Evolutionary conservation across 495 filamentous ascomycete genomes (phyloP).

Genomic region (Penicillium roqueforti): DNA sequence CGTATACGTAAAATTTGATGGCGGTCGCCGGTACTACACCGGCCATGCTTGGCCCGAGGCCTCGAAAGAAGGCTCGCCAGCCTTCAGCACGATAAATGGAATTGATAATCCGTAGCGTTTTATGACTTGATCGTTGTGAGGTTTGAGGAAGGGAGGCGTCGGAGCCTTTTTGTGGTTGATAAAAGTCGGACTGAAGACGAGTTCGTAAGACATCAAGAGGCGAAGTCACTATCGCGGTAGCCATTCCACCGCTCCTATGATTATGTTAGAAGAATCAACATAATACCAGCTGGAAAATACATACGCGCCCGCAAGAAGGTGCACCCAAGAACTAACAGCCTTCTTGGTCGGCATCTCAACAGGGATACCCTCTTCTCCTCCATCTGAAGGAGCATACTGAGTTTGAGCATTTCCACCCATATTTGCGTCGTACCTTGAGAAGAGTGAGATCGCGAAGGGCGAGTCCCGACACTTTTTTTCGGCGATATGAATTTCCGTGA

Average conservation of each 20-base stretch:
- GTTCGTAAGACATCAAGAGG: conserved; percentile 89
- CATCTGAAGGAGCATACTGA: no score
- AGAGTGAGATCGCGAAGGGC: no score
- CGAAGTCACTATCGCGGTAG: conserved; percentile 73
- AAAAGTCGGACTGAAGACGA: conserved; percentile 83
- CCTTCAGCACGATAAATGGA: conserved; percentile 75
- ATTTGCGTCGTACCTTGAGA: no score
- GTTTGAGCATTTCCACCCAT: no score
- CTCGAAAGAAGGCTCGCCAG: conserved; percentile 81
- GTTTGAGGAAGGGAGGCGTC: conserved; percentile 14
- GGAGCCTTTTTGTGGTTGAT: conserved; percentile 44
- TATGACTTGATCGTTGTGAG: conserved; percentile 52
- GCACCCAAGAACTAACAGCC: conserved; percentile 56
- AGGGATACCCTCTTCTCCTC: no score
- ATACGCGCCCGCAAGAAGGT: conserved; percentile 84
- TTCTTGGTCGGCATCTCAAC: no score
- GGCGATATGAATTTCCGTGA: no score
- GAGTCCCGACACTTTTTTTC: no score
- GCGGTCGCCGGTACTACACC: conserved; percentile 82
- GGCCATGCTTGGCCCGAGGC: conserved; percentile 79
- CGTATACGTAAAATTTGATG: conserved; percentile 87
- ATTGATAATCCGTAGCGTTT: conserved; percentile 76
- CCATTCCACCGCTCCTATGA: conserved; percentile 75
- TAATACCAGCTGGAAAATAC: conserved; percentile 23
- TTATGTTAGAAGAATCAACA: conserved; percentile 8